phyloP scores from a whole-genome alignment of 1,139 yeast species.

The Zygosaccharomyces pseudobailii region DNA sequence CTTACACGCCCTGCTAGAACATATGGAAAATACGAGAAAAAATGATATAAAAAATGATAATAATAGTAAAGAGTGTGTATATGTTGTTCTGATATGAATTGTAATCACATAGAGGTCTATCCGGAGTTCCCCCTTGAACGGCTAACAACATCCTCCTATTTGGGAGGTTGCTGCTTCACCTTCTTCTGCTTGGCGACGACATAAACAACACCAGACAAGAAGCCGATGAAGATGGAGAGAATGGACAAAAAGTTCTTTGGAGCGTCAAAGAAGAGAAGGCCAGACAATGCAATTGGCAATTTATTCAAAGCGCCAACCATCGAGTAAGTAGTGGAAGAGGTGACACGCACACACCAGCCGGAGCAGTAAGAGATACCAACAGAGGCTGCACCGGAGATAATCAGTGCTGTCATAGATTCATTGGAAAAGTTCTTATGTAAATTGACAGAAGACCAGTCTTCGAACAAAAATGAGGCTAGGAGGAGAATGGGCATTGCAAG shows the following conservation, averaged over 20 bases:
- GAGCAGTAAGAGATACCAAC: conserved; percentile 97
- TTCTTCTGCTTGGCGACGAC: conserved; percentile 85
- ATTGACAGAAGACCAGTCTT: conserved; percentile 89
- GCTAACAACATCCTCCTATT: background rate
- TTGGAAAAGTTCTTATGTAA: conserved; percentile 69
- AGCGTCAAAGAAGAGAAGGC: conserved; percentile 88
- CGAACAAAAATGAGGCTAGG: conserved; percentile 67
- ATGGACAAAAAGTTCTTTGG: conserved; percentile 91
- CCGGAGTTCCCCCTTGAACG: background rate
- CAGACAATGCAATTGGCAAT: conserved; percentile 93
- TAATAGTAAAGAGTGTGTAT: background rate
- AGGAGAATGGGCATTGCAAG: conserved; percentile 85
- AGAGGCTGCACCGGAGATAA: conserved; percentile 87
- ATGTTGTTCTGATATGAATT: background rate
- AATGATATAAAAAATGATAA: too few relatives aligned
- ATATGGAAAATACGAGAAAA: background rate
- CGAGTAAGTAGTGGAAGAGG: conserved; percentile 95
- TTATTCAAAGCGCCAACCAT: conserved; percentile 99
- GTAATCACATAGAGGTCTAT: background rate
- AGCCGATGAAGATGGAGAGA: conserved; percentile 85
- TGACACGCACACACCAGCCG: conserved; percentile 99
- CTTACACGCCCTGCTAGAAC: background rate
- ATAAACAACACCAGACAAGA: conserved; percentile 89
- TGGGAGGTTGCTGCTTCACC: conserved; percentile 36
- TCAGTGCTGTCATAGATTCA: conserved; percentile 74